phyloP scores from a whole-genome alignment of 2,329 filamentous ascomycete species.

The Gaeumannomyces sp. region DNA sequence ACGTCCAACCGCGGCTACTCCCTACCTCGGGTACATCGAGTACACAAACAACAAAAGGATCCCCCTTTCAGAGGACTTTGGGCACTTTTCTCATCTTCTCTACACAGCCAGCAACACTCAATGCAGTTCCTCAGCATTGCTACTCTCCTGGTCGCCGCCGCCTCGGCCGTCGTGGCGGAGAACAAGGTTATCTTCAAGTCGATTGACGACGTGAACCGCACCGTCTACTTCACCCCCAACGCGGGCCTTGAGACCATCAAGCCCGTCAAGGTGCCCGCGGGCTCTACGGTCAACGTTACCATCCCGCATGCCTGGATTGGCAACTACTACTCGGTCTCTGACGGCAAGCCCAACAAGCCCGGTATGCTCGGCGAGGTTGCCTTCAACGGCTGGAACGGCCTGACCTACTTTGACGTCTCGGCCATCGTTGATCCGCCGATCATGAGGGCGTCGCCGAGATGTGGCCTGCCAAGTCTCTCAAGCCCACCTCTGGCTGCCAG shows the following conservation, averaged over 20 bases:
- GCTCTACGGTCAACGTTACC: slow-evolving; percentile 32
- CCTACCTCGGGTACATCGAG: background rate
- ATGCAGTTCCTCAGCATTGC: slow-evolving; percentile 49
- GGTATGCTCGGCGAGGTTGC: slow-evolving; percentile 32
- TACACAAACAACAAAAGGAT: background rate
- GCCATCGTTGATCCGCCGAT: slow-evolving; percentile 38
- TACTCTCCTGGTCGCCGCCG: slow-evolving; percentile 34
- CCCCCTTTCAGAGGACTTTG: background rate
- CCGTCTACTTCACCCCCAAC: slow-evolving; percentile 44
- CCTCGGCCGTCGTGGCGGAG: slow-evolving; percentile 35
- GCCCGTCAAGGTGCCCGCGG: slow-evolving; percentile 33
- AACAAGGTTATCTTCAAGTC: slow-evolving; percentile 53
- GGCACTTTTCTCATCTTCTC: background rate
- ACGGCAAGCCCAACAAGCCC: slow-evolving; percentile 25
- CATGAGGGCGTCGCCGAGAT: slow-evolving; percentile 32
- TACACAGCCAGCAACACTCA: slow-evolving; percentile 22
- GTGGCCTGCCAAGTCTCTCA: slow-evolving; percentile 24
- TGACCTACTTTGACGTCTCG: slow-evolving; percentile 38
- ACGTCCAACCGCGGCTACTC: background rate
- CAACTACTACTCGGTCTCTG: slow-evolving; percentile 28
- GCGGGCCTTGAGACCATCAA: slow-evolving; percentile 28
- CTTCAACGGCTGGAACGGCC: slow-evolving; percentile 28
- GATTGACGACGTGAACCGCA: slow-evolving; percentile 45
- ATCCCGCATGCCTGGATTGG: slow-evolving; percentile 24
- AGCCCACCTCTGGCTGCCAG: slow-evolving; percentile 32